Evolutionary conservation across 768 basidiomycete species (phyloP).

Genomic region (Amanita brunnescens): DNA sequence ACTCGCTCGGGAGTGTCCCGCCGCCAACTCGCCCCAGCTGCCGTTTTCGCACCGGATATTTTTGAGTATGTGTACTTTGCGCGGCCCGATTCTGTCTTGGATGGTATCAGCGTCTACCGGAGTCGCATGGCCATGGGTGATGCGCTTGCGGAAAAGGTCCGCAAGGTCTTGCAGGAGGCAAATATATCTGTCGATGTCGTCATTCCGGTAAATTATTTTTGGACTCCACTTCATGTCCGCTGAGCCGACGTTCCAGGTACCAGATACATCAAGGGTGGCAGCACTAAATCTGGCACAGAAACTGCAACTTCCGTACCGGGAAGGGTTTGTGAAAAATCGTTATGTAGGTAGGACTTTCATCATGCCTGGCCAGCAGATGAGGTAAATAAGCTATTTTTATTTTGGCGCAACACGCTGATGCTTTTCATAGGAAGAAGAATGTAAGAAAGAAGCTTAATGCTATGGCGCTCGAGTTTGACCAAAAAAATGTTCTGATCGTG

Average conservation of each 20-base stretch:
- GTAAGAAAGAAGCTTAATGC: conserved; percentile 94
- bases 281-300: conserved; percentile 93
- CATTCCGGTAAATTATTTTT: conserved; percentile 60
- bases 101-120: conserved; percentile 95
- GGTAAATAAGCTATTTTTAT: conserved; percentile 30
- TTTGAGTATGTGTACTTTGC: conserved; percentile 99
- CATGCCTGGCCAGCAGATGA: conserved; percentile 98
- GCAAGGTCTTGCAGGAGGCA: conserved; percentile 56
- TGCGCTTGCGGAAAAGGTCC: conserved; percentile 81
- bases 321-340: conserved; percentile 98
- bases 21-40: conserved; percentile 59
- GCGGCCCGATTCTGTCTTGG: conserved; percentile 93
- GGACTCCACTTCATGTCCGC: not conserved
- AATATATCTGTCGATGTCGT: conserved; percentile 86
- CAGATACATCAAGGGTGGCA: conserved; percentile 94
- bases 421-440: conserved; percentile 66
- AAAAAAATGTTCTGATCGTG: conserved; percentile 89
- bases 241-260: conserved; percentile 45
- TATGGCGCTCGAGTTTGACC: conserved; percentile 93
- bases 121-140: conserved; percentile 99
- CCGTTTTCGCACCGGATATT: conserved; percentile 91
- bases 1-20: conserved; percentile 73
- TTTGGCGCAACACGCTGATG: not conserved
- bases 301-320: conserved; percentile 83
- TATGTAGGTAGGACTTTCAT: conserved; percentile 99